Conservation (phyloP, 2,329 filamentous ascomycete genomes). For the Fusarium irregulare region DNA sequence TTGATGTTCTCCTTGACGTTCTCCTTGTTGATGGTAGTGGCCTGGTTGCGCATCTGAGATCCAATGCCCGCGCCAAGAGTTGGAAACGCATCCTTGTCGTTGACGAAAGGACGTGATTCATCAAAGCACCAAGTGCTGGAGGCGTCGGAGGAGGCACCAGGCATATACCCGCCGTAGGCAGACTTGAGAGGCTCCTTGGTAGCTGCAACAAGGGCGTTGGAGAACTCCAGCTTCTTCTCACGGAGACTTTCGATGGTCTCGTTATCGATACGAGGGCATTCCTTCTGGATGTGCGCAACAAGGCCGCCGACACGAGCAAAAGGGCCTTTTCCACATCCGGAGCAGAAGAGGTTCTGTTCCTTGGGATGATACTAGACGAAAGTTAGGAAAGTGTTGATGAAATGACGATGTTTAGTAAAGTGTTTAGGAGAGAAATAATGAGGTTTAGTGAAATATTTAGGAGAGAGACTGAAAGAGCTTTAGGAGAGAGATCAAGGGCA, state of each 20-base stretch:
- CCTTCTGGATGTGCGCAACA: constrained; percentile 59
- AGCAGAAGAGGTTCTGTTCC: constrained; percentile 58
- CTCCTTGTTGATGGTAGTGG: neutral
- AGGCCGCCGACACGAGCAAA: constrained; percentile 55
- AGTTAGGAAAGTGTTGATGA: constrained; percentile 9
- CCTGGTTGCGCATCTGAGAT: neutral
- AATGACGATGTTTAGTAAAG: constrained; percentile 9
- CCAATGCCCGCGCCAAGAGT: neutral
- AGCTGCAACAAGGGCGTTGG: constrained; percentile 44
- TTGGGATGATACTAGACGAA: constrained; percentile 52
- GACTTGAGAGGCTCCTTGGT: constrained; percentile 46
- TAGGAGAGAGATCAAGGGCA: neutral
- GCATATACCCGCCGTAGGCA: constrained; percentile 47
- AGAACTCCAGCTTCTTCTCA: constrained; percentile 53
- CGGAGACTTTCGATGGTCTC: constrained; percentile 50
- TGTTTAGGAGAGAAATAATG: no score
- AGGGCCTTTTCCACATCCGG: constrained; percentile 55
- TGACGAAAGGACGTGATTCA: constrained; percentile 9
- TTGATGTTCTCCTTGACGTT: constrained; percentile 17
- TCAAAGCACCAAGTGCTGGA: neutral
- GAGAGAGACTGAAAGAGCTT: neutral
- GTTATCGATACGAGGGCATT: constrained; percentile 54
- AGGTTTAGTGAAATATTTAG: constrained; percentile 9
- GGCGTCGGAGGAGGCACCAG: neutral
- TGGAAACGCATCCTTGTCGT: constrained; percentile 35